Evolutionary conservation across 163 green algal genomes (phyloP), one percentile per base, ranked within the genome.

Genomic region (Prototheca cutis): DNA sequence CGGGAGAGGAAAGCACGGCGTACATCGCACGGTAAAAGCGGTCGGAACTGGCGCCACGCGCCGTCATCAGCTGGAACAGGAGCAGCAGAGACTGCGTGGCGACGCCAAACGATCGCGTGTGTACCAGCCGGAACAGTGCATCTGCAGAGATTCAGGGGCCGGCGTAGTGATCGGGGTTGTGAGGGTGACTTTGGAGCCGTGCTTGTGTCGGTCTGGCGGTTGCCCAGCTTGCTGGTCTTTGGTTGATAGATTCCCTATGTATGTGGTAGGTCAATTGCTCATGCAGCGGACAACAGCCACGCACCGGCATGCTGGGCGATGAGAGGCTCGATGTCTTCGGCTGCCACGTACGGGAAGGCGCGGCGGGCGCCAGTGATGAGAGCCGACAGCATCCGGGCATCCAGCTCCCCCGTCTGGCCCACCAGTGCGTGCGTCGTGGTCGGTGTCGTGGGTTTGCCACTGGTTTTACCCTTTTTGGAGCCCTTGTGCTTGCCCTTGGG

Each of bases 291-390:
- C 17, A n/a, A 48, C 15, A 17, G 39, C 10, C 10, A n/a, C 59
- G 0, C 34, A 74, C 66, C 66, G 29, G 77, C 66, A 63, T 93
- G 79, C 31, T 59, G 36, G 52, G 92, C 80, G 5, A 97, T 72
- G 30, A 98, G 73, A 3, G 74, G 61, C 70, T 95, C 88, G 10
- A 90, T 70, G 52, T 81, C 74, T 18, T 86, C 78, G 3, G 77
- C 52, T 0, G 72, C 61, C 18, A 97, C 87, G 49, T 86, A 98
- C 17, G 91, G 91, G 71, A 97, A 95, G 18, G 91, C 91, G 23
- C 91, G 82, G 31, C 92, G 82, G 45, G 97, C 81, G 24, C 91
- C 65, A 1, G 90, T 91, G 48, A 98, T 86, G n/a, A 98, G 76
- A 4, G 87, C 91, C 3, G 76, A 80, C 48, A 98, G 75, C 71